Percentiles rank a stretch among this genome's conserved stretches.
Evolutionary conservation across 306 rosid species (phyloP).

Genomic region (Acacia crassicarpa): DNA sequence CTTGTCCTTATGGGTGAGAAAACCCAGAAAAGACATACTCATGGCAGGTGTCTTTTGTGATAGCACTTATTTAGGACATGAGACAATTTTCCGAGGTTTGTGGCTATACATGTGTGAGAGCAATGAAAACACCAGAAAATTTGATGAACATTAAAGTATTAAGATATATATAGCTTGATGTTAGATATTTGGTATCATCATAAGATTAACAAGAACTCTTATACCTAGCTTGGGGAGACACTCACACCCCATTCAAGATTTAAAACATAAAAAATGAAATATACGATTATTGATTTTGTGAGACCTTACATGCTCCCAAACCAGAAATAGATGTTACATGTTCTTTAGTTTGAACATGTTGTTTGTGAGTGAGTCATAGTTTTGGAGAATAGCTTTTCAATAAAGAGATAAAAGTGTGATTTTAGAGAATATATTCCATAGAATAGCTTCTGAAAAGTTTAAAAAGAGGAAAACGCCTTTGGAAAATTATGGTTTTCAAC

Average conservation of each 20-base stretch:
- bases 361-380: too few species aligned
- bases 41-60: not conserved
- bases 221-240: not conserved
- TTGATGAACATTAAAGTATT: not conserved
- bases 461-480: too few species aligned
- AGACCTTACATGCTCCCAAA: not conserved
- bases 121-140: not conserved
- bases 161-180: not conserved
- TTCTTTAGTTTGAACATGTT: too few species aligned
- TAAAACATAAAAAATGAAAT: not conserved
- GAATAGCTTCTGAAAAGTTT: too few species aligned
- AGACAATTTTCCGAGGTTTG: constrained; percentile 4
- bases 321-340: not conserved
- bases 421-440: too few species aligned
- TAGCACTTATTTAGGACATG: not conserved
- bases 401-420: too few species aligned
- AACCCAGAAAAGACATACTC: not conserved
- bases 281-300: not conserved
- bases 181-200: not conserved
- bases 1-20: not conserved
- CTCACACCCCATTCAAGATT: too few species aligned
- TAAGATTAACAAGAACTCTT: not conserved
- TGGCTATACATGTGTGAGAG: not conserved
- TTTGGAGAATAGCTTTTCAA: too few species aligned
- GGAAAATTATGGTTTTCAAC: too few species aligned